Percentiles rank a stretch among this genome's conserved stretches.
These are phyloP conservation scores for Trypanosoma avium DNA, from an alignment of 208 protist genomes.

Conservation along the genomic window DNA sequence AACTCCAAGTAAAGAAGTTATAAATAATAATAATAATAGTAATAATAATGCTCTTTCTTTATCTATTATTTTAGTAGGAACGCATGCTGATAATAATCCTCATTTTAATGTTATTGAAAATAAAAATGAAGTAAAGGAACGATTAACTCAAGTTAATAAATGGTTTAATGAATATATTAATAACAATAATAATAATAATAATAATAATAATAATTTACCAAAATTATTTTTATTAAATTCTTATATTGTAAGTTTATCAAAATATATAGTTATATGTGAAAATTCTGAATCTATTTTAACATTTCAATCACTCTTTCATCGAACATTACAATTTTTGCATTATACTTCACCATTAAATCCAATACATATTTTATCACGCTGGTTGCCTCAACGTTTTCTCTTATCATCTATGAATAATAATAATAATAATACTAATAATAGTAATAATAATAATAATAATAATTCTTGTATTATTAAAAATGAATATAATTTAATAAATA, in stretches of 20 bases:
- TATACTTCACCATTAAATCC: slow-evolving; percentile 19
- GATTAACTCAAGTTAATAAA: neutral
- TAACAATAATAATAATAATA: neutral
- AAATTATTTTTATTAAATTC: slow-evolving; percentile 6
- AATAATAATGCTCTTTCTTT: neutral
- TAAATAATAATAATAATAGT: neutral
- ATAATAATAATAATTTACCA: neutral
- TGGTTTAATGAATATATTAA: slow-evolving; percentile 17
- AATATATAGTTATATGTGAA: neutral
- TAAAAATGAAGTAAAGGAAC: neutral
- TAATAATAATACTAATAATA: neutral
- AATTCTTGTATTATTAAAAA: neutral
- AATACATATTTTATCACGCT: slow-evolving; percentile 13
- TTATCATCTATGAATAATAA: no score
- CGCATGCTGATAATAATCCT: slow-evolving; percentile 1
- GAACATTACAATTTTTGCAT: slow-evolving; percentile 14
- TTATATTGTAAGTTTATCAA: neutral
- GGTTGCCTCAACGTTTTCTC: slow-evolving; percentile 14
- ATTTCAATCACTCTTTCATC: slow-evolving; percentile 6
- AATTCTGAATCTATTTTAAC: neutral
- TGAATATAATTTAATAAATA: neutral
- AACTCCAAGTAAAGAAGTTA: slow-evolving; percentile 8
- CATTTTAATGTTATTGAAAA: neutral
- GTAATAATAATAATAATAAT: neutral
- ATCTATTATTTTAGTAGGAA: slow-evolving; percentile 14